These are phyloP conservation scores for Aschersonia sp. DNA, from an alignment of 2,329 filamentous ascomycete genomes.

Conservation along the genomic window DNA sequence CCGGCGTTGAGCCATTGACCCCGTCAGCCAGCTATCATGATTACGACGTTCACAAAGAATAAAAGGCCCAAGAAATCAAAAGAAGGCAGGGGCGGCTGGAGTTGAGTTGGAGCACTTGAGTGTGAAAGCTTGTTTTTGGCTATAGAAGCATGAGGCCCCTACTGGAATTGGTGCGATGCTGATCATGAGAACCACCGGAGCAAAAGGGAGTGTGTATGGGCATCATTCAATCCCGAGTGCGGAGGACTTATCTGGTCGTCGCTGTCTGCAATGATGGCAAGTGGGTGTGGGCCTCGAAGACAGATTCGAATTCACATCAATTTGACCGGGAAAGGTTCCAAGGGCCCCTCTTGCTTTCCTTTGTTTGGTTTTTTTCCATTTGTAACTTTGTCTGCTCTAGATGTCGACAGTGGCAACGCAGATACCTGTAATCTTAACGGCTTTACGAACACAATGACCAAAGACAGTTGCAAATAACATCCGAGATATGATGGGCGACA, in stretches of 20 bases:
- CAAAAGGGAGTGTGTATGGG: no score
- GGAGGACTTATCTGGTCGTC: no score
- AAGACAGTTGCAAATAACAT: neutral
- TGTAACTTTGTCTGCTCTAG: slow-evolving; percentile 8
- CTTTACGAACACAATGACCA: slow-evolving; percentile 4
- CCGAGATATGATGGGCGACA: neutral
- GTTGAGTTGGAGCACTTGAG: slow-evolving; percentile 1
- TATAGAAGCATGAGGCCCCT: slow-evolving; percentile 10
- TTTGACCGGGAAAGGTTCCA: no score
- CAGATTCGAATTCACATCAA: no score
- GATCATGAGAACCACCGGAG: no score
- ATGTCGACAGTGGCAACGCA: slow-evolving; percentile 9
- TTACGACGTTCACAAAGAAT: slow-evolving; percentile 4
- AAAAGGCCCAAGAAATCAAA: neutral
- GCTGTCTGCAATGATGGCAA: no score
- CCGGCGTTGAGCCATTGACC: slow-evolving; percentile 19
- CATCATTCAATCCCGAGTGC: no score
- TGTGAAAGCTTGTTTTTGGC: slow-evolving; percentile 4
- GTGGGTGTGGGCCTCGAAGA: no score
- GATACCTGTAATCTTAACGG: slow-evolving; percentile 13
- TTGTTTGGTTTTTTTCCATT: slow-evolving; percentile 2
- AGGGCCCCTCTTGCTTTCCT: no score
- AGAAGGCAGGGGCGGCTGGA: neutral
- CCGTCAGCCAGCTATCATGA: slow-evolving; percentile 13
- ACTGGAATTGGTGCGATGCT: no score